phyloP scores from a whole-genome alignment of 306 rosid genomes.

The Trichosanthes truncata region DNA sequence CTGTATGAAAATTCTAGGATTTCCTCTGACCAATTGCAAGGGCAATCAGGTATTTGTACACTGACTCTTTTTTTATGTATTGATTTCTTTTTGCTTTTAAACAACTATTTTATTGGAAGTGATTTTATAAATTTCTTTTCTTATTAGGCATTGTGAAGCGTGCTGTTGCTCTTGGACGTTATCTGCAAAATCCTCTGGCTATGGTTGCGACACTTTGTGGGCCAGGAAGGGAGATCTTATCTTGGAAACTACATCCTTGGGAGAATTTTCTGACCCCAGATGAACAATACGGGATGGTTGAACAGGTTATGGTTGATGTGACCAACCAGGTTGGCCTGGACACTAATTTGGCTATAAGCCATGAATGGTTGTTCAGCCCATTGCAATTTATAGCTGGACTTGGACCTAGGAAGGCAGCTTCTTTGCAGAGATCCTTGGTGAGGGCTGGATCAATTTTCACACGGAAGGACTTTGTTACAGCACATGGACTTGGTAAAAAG shows the following conservation, averaged over 20 bases:
- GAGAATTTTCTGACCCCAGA: conserved; percentile 83
- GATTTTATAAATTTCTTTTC: conserved; percentile 12
- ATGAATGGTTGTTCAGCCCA: conserved; percentile 92
- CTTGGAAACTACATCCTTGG: conserved; percentile 74
- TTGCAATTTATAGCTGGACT: conserved; percentile 91
- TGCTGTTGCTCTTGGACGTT: conserved; percentile 93
- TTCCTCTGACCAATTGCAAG: conserved; percentile 90
- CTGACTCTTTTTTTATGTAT: background rate
- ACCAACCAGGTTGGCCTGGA: conserved; percentile 95
- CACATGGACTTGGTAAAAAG: conserved; percentile 78
- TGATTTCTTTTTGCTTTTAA: background rate
- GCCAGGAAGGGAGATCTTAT: conserved; percentile 76
- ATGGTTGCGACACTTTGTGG: conserved; percentile 94
- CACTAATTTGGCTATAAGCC: conserved; percentile 74
- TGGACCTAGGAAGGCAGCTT: conserved; percentile 98
- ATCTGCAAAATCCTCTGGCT: conserved; percentile 95
- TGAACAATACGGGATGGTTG: conserved; percentile 79
- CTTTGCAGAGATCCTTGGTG: conserved; percentile 79
- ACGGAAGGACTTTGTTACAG: conserved; percentile 75
- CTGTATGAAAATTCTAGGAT: conserved; percentile 86
- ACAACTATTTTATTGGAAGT: background rate
- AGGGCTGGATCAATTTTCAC: conserved; percentile 84
- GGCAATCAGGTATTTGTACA: conserved; percentile 54
- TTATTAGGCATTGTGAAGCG: conserved; percentile 85
- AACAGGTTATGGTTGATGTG: conserved; percentile 91